Conservation (phyloP, 331 rosid species). For the Prunus yedoensis region DNA sequence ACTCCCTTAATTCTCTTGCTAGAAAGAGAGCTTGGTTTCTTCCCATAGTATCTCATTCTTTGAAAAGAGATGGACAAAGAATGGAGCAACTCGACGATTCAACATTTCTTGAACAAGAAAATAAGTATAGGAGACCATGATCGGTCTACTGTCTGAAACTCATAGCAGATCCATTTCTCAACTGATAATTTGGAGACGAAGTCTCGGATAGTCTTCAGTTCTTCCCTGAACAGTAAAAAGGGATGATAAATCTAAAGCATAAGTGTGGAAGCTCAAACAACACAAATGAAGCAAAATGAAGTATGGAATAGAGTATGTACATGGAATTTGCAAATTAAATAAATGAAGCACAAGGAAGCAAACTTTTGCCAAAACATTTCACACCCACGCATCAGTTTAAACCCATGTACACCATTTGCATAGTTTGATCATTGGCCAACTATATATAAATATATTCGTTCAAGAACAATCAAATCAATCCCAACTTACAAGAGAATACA, state of each 20-base stretch:
- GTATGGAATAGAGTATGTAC: not conserved
- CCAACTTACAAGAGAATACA: not conserved
- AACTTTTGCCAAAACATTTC: not conserved
- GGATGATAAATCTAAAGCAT: not conserved
- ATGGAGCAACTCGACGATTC: not conserved
- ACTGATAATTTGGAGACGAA: slow-evolving; percentile 49
- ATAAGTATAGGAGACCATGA: slow-evolving; percentile 67
- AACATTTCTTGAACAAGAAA: slow-evolving; percentile 61
- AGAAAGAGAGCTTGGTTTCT: not conserved
- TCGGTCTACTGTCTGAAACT: slow-evolving; percentile 65
- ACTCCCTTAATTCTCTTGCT: not conserved
- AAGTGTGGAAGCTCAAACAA: not conserved
- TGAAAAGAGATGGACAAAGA: not conserved
- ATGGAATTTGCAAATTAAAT: not conserved
- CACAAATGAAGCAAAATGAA: not conserved
- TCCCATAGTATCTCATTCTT: not conserved
- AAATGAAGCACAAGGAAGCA: not conserved
- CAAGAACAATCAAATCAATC: not conserved
- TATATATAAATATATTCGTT: not conserved
- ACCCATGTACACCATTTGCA: not conserved
- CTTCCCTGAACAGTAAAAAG: slow-evolving; percentile 53
- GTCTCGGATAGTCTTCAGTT: slow-evolving; percentile 59
- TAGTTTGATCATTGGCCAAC: not conserved
- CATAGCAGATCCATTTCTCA: slow-evolving; percentile 73
- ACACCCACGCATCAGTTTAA: not conserved